Evolutionary conservation across 2,329 filamentous ascomycete genomes (phyloP).

Genomic region (Aspergillus candidus): DNA sequence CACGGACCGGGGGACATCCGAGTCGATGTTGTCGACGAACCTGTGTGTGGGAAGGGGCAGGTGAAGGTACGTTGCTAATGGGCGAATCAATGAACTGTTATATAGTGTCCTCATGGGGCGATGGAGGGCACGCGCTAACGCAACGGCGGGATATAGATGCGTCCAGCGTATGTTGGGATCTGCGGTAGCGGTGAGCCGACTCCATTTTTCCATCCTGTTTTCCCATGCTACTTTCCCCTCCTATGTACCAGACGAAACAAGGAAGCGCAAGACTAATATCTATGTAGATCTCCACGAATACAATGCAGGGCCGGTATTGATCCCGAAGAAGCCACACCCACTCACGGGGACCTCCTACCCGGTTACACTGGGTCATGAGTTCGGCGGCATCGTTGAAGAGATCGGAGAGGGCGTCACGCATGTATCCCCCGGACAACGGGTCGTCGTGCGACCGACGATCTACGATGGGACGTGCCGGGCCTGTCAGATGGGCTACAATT

Average conservation of each 20-base stretch:
- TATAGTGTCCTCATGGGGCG: too few relatives aligned
- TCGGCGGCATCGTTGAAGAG: constrained; percentile 55
- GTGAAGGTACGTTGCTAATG: constrained; percentile 32
- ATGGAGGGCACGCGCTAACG: neutral
- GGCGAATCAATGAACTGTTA: too few relatives aligned
- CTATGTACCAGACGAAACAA: too few relatives aligned
- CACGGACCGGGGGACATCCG: constrained; percentile 32
- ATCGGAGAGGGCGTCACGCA: constrained; percentile 47
- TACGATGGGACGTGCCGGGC: constrained; percentile 19
- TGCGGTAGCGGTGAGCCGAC: constrained; percentile 25
- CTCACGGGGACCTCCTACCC: constrained; percentile 54
- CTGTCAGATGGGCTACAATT: constrained; percentile 55
- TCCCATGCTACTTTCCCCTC: neutral
- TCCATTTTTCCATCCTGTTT: neutral
- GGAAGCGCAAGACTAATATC: neutral
- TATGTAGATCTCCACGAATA: constrained; percentile 48
- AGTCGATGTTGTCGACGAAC: constrained; percentile 31
- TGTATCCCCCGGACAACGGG: constrained; percentile 41
- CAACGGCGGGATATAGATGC: constrained; percentile 9
- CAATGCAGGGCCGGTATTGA: constrained; percentile 44
- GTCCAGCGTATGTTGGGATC: constrained; percentile 31
- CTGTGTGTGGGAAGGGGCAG: constrained; percentile 45
- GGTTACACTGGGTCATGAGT: constrained; percentile 60
- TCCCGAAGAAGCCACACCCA: constrained; percentile 49
- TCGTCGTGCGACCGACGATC: constrained; percentile 53